Base-by-base conservation (phyloP, 371 early-diverging fungal genomes). In the Dichotomocladium elegans region DNA sequence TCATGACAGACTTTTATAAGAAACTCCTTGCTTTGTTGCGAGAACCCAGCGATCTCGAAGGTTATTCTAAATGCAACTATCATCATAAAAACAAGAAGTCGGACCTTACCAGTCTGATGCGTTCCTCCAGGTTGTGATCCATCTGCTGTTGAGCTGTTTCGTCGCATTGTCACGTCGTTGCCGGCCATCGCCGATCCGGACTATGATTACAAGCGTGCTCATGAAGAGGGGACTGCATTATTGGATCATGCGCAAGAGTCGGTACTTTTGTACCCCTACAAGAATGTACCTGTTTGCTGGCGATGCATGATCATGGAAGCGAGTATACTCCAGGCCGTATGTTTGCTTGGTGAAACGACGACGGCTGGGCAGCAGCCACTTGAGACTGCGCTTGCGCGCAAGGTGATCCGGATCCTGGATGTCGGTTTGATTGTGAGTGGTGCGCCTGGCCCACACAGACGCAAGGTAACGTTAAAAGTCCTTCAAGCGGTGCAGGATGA, bases 291-390 rank as follows among this genome's bases (percentile, higher is more conserved):
- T 14, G 47, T 44, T 2, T 62, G 56, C 34, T 85, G 85, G 85
- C 62, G 82, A n/a, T 73, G 74, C 8, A 52, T 83, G 34, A 46
- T 82, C 46, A 77, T 82, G 30, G 85, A 85, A 46, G 68, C 74
- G 2, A 75, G 79, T 24, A 47, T 85, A 9, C 51, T 79, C 6
- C 67, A 74, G 27, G 70, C 71, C 3, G 26, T 72, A 17, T 54
- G 54, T 50, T 56, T 72, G 29, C 48, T 74, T 12, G 29, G 34
- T 55, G 26, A 11, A 19, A 14, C 22, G 22, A 15, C 25, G 35
- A n/a, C n/a, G 17, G 63, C 54, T 24, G 33, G 34, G 9, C 44
- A 57, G 37, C 33, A n/a, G 24, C 27, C 27, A 4, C 21, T 37
- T 5, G 37, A 26, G 12, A n/a, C n/a, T n/a, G n/a, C n/a, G n/a